Evolutionary conservation across 768 basidiomycete genomes (phyloP).

Genomic region (Boletales sp.): DNA sequence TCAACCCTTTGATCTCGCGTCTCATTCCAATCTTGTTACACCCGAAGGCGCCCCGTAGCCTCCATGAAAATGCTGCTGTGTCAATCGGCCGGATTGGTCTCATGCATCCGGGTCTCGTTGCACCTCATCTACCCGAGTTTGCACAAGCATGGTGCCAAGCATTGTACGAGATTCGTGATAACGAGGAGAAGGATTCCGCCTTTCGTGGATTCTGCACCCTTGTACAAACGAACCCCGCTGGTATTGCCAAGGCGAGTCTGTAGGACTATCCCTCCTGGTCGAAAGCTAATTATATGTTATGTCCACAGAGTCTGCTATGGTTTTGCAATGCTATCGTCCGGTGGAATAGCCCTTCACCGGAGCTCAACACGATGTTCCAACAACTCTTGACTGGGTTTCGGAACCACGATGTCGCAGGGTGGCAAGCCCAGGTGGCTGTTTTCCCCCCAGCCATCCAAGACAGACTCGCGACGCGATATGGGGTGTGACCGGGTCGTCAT

Average conservation of each 20-base stretch:
- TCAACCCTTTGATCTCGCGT: slow-evolving; percentile 78
- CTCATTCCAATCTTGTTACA: slow-evolving; percentile 92
- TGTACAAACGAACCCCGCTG: slow-evolving; percentile 90
- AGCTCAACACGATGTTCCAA: slow-evolving; percentile 93
- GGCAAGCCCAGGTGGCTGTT: slow-evolving; percentile 75
- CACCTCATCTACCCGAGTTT: slow-evolving; percentile 86
- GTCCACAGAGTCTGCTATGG: slow-evolving; percentile 79
- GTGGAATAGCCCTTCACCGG: slow-evolving; percentile 89
- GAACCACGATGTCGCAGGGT: slow-evolving; percentile 78
- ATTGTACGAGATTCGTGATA: slow-evolving; percentile 96
- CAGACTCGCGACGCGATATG: slow-evolving; percentile 81
- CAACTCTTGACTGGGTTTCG: slow-evolving; percentile 88
- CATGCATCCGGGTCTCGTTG: slow-evolving; percentile 85
- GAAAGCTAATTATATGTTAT: slow-evolving; percentile 1
- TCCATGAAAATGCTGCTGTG: slow-evolving; percentile 98
- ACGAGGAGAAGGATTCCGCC: slow-evolving; percentile 99
- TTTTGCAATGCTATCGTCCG: slow-evolving; percentile 98
- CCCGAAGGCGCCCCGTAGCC: slow-evolving; percentile 86
- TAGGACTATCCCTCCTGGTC: not conserved
- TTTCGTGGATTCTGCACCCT: slow-evolving; percentile 97
- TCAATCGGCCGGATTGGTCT: slow-evolving; percentile 95
- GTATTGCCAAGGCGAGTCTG: slow-evolving; percentile 78
- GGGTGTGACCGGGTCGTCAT: slow-evolving; percentile 51
- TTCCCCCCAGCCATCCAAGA: slow-evolving; percentile 91
- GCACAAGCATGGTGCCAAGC: slow-evolving; percentile 97